These are phyloP conservation scores for Gnaphalium uliginosum DNA, from an alignment of 129 eudicot genomes.

Conservation along the genomic window DNA sequence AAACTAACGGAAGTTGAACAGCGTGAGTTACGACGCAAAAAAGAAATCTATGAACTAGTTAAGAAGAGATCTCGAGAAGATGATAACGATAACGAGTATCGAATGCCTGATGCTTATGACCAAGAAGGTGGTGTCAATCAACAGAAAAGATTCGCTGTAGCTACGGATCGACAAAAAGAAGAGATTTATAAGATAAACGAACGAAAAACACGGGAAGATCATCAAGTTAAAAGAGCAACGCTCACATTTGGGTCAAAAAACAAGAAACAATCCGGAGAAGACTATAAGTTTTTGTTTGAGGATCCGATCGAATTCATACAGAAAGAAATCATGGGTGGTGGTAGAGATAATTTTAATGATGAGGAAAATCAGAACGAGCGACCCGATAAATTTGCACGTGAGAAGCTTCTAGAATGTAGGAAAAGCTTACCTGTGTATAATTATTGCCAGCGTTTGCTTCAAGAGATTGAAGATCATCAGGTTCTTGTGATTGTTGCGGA, in stretches of 20 bases:
- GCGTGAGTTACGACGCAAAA: conserved; percentile 58
- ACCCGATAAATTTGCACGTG: conserved; percentile 21
- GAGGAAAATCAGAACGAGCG: background rate
- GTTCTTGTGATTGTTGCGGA: conserved; percentile 39
- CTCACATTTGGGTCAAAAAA: conserved; percentile 36
- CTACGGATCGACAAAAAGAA: conserved; percentile 36
- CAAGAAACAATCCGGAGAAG: conserved; percentile 26
- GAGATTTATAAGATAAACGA: conserved; percentile 17
- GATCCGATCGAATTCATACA: conserved; percentile 38
- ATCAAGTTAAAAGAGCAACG: conserved; percentile 37
- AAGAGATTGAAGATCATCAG: conserved; percentile 44
- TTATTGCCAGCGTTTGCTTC: conserved; percentile 30
- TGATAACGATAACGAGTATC: conserved; percentile 16
- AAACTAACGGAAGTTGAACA: conserved; percentile 60
- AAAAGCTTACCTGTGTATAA: conserved; percentile 42
- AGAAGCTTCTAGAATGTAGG: conserved; percentile 44
- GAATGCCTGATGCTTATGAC: conserved; percentile 46
- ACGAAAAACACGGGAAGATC: conserved; percentile 40
- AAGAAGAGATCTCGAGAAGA: conserved; percentile 32
- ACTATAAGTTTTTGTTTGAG: conserved; percentile 35
- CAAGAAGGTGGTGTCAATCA: conserved; percentile 41
- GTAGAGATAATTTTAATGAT: background rate
- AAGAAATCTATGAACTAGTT: conserved; percentile 57
- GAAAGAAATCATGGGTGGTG: conserved; percentile 26
- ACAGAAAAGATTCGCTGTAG: conserved; percentile 42